Base-by-base conservation (phyloP, 2,329 filamentous ascomycete species). In the Mariannaea sp. region DNA sequence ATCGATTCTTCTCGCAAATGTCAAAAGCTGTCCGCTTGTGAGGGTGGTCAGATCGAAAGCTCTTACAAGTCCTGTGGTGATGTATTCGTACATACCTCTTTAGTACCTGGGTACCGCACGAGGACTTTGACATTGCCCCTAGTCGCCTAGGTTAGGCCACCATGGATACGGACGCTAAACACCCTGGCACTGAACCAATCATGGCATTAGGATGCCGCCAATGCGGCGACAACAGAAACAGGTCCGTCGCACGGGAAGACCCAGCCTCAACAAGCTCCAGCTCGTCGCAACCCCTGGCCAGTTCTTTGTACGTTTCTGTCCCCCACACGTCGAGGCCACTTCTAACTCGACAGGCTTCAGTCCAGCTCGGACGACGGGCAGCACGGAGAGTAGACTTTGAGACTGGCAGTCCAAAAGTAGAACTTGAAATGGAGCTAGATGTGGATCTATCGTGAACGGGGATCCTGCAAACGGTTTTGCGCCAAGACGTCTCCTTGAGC, bases 201-300 rank as follows among this genome's bases (percentile, higher is more conserved):
- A 65, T 20, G 19, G 38, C 33, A 35, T 26, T 20, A 26, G 50
- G 20, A 41, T 49, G 40, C 47, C 52, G 47, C 56, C 61, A 50
- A 66, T 66, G 64, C 64, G 64, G 64, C 64, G 64, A 65, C 62
- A 66, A 64, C 56, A 52, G 60, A 66, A 66, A 66, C 62, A 61
- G 49, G 58, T 65, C 59, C 65, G 61, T 57, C 61, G 56, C 47
- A 59, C 60, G 61, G 62, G 58, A 62, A 59, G 64, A 56, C 60
- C 64, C 64, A 64, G 58, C 49, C 56, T 58, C 56, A 57, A 63
- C 57, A 61, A 53, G 53, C 56, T 53, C 41, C 53, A 56, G 47
- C 47, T 51, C 57, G 50, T 57, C 24, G 33, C 40, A 40, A 44
- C 60, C 62, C 63, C 59, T 62, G 44, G 41, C 26, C 51, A 43